Percentiles rank a stretch among this genome's conserved stretches.
These are phyloP conservation scores for Candida tropicalis DNA, from an alignment of 1,139 yeast genomes.

Conservation along the genomic window DNA sequence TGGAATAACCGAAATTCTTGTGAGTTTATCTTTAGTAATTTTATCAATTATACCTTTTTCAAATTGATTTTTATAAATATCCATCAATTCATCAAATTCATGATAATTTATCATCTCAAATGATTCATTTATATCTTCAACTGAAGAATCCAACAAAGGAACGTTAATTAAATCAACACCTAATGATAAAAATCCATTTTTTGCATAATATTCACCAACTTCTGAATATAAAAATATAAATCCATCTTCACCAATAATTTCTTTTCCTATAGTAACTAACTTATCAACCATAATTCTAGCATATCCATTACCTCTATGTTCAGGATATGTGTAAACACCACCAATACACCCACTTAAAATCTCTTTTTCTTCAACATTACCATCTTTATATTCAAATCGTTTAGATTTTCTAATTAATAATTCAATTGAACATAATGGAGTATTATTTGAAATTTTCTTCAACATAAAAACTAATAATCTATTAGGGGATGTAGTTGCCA, in stretches of 20 bases:
- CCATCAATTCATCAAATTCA: slow-evolving; percentile 31
- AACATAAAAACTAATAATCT: slow-evolving; percentile 35
- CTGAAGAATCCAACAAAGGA: slow-evolving; percentile 10
- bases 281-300: slow-evolving; percentile 62
- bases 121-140: slow-evolving; percentile 2
- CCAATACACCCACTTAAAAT: slow-evolving; percentile 60
- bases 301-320: slow-evolving; percentile 64
- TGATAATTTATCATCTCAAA: slow-evolving; percentile 31
- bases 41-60: slow-evolving; percentile 19
- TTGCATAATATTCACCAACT: slow-evolving; percentile 65
- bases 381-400: slow-evolving; percentile 22
- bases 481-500: slow-evolving; percentile 25
- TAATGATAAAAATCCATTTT: slow-evolving; percentile 57
- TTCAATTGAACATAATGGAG: slow-evolving; percentile 39
- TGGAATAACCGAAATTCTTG: slow-evolving; percentile 35
- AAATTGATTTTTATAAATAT: slow-evolving; percentile 24
- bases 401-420: slow-evolving; percentile 36
- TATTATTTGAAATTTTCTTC: slow-evolving; percentile 22
- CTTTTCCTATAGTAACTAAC: slow-evolving; percentile 30
- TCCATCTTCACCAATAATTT: slow-evolving; percentile 37
- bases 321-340: slow-evolving; percentile 62
- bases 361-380: slow-evolving; percentile 21
- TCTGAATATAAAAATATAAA: slow-evolving; percentile 67
- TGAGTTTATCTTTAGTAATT: slow-evolving; percentile 28
- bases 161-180: slow-evolving; percentile 44